These are phyloP conservation scores for Sclerotinia spermophila DNA, from an alignment of 2,329 filamentous ascomycete genomes.

Conservation along the genomic window DNA sequence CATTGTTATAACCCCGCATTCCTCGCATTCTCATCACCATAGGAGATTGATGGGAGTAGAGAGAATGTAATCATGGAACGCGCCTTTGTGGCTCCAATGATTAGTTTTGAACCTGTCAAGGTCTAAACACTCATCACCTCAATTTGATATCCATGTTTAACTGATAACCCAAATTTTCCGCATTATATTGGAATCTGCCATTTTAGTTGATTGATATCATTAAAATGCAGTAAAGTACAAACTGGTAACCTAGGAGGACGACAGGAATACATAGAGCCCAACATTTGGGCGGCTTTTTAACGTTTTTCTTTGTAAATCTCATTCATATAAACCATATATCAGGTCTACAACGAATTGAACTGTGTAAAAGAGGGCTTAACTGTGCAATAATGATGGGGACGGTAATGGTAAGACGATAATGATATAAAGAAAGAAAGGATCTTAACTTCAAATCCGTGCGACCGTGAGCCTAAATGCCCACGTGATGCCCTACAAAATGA, in stretches of 20 bases:
- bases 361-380: no score
- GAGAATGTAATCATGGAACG: neutral
- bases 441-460: no score
- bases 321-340: no score
- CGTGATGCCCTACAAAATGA: neutral
- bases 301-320: neutral
- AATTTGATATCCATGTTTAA: neutral
- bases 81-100: neutral
- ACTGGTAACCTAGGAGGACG: neutral
- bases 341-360: neutral
- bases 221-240: neutral
- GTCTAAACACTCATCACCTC: neutral
- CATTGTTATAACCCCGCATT: slow-evolving; percentile 9
- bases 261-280: neutral
- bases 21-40: neutral
- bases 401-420: neutral
- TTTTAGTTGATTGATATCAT: neutral
- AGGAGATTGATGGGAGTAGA: neutral
- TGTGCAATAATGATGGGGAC: neutral
- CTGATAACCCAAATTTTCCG: neutral
- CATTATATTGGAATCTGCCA: neutral
- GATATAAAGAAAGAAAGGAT: neutral
- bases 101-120: neutral
- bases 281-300: neutral
- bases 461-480: neutral